Evolutionary conservation across 2,329 filamentous ascomycete genomes (phyloP).

Genomic region (Cladosporium phlei): DNA sequence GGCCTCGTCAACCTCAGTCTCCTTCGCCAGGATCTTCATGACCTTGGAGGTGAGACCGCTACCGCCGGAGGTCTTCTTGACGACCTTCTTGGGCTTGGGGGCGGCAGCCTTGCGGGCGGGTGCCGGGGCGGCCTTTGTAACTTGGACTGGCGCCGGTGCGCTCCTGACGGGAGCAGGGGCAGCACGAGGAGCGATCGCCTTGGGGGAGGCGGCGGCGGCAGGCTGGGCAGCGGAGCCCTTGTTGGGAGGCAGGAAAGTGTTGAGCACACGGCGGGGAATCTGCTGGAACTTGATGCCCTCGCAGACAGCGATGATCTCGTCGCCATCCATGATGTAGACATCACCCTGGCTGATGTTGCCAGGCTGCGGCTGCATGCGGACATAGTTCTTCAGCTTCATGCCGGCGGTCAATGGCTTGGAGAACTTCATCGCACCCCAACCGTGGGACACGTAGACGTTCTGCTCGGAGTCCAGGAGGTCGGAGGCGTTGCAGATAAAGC

Average conservation of each 20-base stretch:
- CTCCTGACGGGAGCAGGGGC: slow-evolving; percentile 29
- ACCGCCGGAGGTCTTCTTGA: slow-evolving; percentile 48
- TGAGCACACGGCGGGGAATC: slow-evolving; percentile 62
- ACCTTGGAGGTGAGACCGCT: slow-evolving; percentile 50
- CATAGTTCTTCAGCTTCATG: slow-evolving; percentile 55
- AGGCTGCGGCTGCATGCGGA: slow-evolving; percentile 56
- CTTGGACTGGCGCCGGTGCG: slow-evolving; percentile 31
- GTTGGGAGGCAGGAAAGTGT: slow-evolving; percentile 62
- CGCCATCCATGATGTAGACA: slow-evolving; percentile 57
- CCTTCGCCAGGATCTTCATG: slow-evolving; percentile 63
- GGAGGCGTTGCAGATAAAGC: slow-evolving; percentile 57
- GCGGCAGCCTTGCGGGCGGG: slow-evolving; percentile 22
- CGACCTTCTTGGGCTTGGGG: slow-evolving; percentile 40
- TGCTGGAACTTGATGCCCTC: slow-evolving; percentile 63
- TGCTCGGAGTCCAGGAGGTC: slow-evolving; percentile 56
- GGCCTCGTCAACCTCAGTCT: slow-evolving; percentile 55
- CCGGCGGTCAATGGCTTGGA: slow-evolving; percentile 39
- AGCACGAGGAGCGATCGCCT: slow-evolving; percentile 35
- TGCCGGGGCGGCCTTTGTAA: slow-evolving; percentile 30
- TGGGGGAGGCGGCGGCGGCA: slow-evolving; percentile 35
- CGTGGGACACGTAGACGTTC: slow-evolving; percentile 58
- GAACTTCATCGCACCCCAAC: slow-evolving; percentile 55
- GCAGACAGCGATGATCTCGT: slow-evolving; percentile 55
- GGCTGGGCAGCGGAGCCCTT: slow-evolving; percentile 29
- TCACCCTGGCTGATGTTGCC: slow-evolving; percentile 55